phyloP scores from a whole-genome alignment of 2,329 filamentous ascomycete species.

The Fragosphaeria purpurea region DNA sequence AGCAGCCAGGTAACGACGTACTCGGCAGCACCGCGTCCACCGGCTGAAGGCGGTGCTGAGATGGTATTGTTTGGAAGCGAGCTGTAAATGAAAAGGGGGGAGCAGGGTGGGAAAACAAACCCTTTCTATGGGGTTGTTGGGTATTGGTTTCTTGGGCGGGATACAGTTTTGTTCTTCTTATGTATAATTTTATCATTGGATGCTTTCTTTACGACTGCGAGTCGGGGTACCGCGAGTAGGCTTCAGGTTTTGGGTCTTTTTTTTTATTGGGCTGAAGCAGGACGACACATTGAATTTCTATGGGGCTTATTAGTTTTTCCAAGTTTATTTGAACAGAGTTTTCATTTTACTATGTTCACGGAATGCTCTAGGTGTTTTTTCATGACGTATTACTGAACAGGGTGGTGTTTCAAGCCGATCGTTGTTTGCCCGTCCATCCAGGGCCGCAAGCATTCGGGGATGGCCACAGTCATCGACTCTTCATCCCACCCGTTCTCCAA shows the following conservation, averaged over 20 bases:
- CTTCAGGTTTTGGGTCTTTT: background rate
- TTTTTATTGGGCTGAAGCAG: background rate
- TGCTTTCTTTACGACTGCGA: background rate
- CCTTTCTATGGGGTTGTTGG: background rate
- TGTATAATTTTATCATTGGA: background rate
- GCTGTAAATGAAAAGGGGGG: background rate
- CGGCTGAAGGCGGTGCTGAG: conserved; percentile 12
- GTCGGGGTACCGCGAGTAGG: too few species aligned
- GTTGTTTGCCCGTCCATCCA: conserved; percentile 73
- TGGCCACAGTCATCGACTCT: conserved; percentile 49
- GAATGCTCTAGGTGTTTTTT: too few species aligned
- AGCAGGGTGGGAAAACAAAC: too few species aligned
- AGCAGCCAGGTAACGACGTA: conserved; percentile 29
- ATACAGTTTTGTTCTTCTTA: background rate
- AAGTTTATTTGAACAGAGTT: too few species aligned
- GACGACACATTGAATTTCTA: too few species aligned
- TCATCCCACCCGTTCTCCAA: conserved; percentile 88
- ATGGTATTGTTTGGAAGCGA: conserved; percentile 13
- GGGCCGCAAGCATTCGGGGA: conserved; percentile 69
- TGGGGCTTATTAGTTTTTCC: too few species aligned
- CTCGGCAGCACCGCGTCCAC: conserved; percentile 13
- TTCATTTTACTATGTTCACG: too few species aligned
- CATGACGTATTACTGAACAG: too few species aligned
- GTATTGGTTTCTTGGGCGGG: background rate
- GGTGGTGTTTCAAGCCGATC: conserved; percentile 38